Base-by-base conservation (phyloP, 2,329 filamentous ascomycete genomes). In the Emergomyces pasteurianus region DNA sequence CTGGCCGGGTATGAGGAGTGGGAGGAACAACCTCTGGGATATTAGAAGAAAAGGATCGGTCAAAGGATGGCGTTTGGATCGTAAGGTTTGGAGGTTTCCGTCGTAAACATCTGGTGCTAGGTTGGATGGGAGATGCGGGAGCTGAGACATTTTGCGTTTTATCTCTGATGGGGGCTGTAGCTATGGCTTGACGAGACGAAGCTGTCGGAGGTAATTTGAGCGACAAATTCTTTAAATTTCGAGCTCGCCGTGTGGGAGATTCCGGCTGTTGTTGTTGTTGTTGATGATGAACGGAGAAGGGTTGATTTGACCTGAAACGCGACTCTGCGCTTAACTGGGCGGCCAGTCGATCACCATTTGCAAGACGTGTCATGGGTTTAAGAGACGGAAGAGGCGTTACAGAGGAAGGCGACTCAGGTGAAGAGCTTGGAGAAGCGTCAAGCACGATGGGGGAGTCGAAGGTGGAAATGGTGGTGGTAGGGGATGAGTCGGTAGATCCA, bases 381-480 rank as follows among this genome's bases (percentile, higher is more conserved):
- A 76, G 73, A 62, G 77, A 76, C 26, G 76, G 70, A 60, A 80
- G 71, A 59, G 89, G 86, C 60, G 87, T 82, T 60, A 91, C 79
- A 61, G 88, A 87, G 60, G 88, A 79, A 1, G 91, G 90, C 2
- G 94, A 96, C 74, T 96, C 92, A 9, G 92, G 92, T 1, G 92
- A 96, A 26, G 92, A 90, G 58, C 88, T 92, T 2, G 94, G 91
- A 5, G 92, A 96, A 8, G 90, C 87, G 68, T 97, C 92, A 36
- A 92, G 92, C 56, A 94, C 81, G 36, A 90, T 89, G 9, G 90
- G 92, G 5, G 92, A 95, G 75, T 96, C 92, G 65, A 92, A 90
- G 23, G 90, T 96, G 6, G 91, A 96, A 57, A 94, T 83, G 1
- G 92, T 96, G 3, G 92, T 96, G 8, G 92, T 97, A 1, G 94